A percentile compares a stretch with the other conserved stretches of the same genome.
These are phyloP conservation scores for Entamoeba histolytica DNA, from an alignment of 208 protist species.

Conservation along the genomic window DNA sequence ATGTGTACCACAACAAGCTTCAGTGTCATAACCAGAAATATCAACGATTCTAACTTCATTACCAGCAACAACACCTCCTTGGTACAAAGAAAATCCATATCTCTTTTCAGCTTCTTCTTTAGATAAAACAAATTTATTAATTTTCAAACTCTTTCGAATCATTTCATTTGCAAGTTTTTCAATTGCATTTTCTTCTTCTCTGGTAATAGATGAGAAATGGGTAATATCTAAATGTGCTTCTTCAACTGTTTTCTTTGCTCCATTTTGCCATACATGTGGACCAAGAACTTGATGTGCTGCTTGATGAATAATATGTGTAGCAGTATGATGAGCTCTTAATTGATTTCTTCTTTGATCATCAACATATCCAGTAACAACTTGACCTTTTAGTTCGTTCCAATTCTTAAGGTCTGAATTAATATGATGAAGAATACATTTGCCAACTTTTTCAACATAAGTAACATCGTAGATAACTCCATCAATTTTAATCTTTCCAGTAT, in stretches of 20 bases:
- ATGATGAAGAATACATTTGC: constrained; percentile 6
- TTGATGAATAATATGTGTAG: constrained; percentile 19
- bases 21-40: constrained; percentile 14
- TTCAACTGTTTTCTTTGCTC: constrained; percentile 22
- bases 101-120: constrained; percentile 26
- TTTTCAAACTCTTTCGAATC: not conserved
- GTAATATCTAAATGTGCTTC: constrained; percentile 30
- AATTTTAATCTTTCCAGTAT: constrained; percentile 5
- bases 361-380: not conserved
- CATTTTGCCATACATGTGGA: constrained; percentile 29
- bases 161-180: constrained; percentile 13
- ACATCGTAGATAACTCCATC: not conserved
- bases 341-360: constrained; percentile 10
- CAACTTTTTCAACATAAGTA: constrained; percentile 22
- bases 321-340: constrained; percentile 24
- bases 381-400: not conserved
- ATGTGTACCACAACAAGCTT: constrained; percentile 35
- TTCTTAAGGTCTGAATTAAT: not conserved
- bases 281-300: constrained; percentile 16
- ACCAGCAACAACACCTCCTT: constrained; percentile 32
- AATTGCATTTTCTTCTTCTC: constrained; percentile 17
- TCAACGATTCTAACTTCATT: constrained; percentile 14
- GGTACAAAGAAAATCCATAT: constrained; percentile 31
- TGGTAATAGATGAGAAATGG: constrained; percentile 12
- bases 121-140: not conserved